A percentile compares a stretch with the other conserved stretches of the same genome.
These are phyloP conservation scores for Grosmannia penicillata DNA, from an alignment of 2,329 filamentous ascomycete genomes.

Conservation along the genomic window DNA sequence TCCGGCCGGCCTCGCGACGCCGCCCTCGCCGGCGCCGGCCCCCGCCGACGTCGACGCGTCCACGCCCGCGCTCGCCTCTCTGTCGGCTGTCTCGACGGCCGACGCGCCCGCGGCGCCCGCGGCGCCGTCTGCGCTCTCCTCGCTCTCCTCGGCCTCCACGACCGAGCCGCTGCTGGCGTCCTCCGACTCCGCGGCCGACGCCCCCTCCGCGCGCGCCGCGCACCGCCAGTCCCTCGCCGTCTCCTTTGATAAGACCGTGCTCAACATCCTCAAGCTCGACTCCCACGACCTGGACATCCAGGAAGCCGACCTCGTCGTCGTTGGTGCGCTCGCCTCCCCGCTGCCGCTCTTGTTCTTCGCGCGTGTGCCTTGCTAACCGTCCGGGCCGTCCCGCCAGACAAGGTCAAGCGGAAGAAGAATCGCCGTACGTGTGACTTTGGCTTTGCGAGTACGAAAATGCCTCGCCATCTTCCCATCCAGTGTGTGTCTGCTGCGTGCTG, in stretches of 20 bases:
- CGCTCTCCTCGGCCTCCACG: background rate
- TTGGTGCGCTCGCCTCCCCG: conserved; percentile 5
- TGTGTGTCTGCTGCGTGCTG: background rate
- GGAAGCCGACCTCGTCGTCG: conserved; percentile 7
- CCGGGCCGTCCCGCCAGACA: conserved; percentile 5
- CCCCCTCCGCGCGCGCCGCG: background rate
- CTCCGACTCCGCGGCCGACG: conserved; percentile 1
- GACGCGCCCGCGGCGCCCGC: too few species aligned
- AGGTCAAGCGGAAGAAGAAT: conserved; percentile 10
- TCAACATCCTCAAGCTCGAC: conserved; percentile 11
- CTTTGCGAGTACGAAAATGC: conserved; percentile 1
- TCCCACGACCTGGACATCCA: conserved; percentile 11
- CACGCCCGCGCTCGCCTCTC: too few species aligned
- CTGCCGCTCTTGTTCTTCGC: background rate
- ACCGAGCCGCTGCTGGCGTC: background rate
- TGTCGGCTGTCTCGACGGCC: too few species aligned
- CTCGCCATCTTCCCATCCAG: background rate
- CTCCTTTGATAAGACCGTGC: conserved; percentile 12
- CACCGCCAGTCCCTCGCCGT: conserved; percentile 9
- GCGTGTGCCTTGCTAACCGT: background rate
- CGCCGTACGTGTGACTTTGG: conserved; percentile 7
- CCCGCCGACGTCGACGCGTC: too few species aligned
- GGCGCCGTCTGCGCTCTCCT: too few species aligned
- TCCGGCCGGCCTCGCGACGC: too few species aligned
- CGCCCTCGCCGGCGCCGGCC: too few species aligned